Conservation (phyloP, 192 early-diverging fungal species). For the Mortierella hygrophila region DNA sequence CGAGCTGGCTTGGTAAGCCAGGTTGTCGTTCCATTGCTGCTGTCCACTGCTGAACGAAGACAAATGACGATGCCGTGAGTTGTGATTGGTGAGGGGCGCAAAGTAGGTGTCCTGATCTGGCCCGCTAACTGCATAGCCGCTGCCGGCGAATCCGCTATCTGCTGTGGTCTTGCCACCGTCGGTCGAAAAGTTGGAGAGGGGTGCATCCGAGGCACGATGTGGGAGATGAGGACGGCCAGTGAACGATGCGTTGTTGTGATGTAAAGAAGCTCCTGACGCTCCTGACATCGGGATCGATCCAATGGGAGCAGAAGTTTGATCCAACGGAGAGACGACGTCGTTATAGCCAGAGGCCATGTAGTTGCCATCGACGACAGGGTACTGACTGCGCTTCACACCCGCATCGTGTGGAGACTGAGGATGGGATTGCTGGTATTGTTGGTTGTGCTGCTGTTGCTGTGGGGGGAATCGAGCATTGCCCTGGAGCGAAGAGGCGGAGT, state of each 20-base stretch:
- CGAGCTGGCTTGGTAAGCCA: not conserved
- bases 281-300: not conserved
- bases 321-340: slow-evolving; percentile 3
- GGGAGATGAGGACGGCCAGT: slow-evolving; percentile 4
- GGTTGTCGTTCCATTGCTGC: not conserved
- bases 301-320: slow-evolving; percentile 8
- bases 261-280: not conserved
- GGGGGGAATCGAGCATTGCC: not conserved
- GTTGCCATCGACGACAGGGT: slow-evolving; percentile 5
- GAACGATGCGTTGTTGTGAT: not conserved
- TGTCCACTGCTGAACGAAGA: slow-evolving; percentile 16
- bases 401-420: not conserved
- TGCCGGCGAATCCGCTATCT: slow-evolving; percentile 25
- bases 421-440: slow-evolving; percentile 1
- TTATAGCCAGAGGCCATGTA: slow-evolving; percentile 2
- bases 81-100: slow-evolving; percentile 13
- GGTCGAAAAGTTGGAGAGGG: not conserved
- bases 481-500: slow-evolving; percentile 3
- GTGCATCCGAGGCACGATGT: slow-evolving; percentile 8
- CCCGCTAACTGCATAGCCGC: slow-evolving; percentile 14
- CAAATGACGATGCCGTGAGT: slow-evolving; percentile 12
- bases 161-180: slow-evolving; percentile 14
- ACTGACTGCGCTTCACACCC: not conserved
- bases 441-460: slow-evolving; percentile 6
- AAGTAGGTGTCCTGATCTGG: slow-evolving; percentile 40